phyloP scores from a whole-genome alignment of 345 rosid genomes.

The Salix purpurea region DNA sequence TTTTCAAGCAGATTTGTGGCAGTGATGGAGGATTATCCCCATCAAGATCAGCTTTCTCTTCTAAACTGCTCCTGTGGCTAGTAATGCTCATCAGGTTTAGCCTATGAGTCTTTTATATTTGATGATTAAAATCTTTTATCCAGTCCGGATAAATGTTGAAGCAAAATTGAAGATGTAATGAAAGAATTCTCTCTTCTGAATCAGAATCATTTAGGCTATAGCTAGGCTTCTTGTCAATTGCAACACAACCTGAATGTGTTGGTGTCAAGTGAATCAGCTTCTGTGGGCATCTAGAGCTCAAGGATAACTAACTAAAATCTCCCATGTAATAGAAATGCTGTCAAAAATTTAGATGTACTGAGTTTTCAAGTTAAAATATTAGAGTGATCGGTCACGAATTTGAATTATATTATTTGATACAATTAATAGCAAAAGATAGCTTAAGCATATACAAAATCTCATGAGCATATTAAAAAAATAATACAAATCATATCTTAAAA shows the following conservation, averaged over 20 bases:
- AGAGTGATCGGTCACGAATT: too few species aligned
- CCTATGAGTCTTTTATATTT: neutral
- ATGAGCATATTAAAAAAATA: too few species aligned
- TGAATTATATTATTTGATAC: too few species aligned
- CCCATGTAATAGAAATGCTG: neutral
- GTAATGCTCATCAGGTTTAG: constrained; percentile 10
- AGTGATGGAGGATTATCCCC: constrained; percentile 9
- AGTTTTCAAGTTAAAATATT: too few species aligned
- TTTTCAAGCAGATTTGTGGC: constrained; percentile 1
- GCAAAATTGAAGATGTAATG: too few species aligned
- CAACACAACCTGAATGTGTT: constrained; percentile 5
- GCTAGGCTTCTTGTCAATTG: constrained; percentile 2
- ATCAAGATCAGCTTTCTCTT: constrained; percentile 7
- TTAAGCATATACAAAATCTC: too few species aligned
- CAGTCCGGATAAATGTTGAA: neutral
- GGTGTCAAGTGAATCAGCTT: constrained; percentile 9
- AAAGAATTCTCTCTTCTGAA: neutral
- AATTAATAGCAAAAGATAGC: too few species aligned
- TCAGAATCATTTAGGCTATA: neutral
- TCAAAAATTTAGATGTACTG: too few species aligned
- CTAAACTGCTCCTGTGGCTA: neutral
- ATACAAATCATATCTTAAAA: too few species aligned
- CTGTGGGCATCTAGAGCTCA: neutral
- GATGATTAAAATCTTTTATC: neutral
- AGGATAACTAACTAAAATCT: neutral